Evolutionary conservation across 257 asterid genomes (phyloP).

Genomic region (Fraxinus pennsylvanica): DNA sequence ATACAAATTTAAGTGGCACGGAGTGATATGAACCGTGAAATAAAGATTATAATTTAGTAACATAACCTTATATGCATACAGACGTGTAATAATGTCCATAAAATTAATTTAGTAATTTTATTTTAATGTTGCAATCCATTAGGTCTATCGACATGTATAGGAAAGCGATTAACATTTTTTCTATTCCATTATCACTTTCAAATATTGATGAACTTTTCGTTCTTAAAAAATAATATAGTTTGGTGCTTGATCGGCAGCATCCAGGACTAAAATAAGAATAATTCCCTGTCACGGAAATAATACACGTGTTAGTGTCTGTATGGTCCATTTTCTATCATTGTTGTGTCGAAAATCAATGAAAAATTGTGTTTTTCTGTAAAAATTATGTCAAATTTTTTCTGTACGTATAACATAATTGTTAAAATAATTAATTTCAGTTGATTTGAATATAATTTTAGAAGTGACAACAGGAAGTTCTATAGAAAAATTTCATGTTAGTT

Average conservation of each 20-base stretch:
- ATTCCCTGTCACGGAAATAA: no score
- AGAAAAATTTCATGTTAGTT: background rate
- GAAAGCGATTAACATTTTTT: background rate
- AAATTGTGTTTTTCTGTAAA: no score
- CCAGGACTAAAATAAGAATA: background rate
- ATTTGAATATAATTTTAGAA: background rate
- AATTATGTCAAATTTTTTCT: no score
- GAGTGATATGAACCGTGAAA: no score
- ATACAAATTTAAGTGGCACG: no score
- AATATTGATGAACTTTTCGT: background rate
- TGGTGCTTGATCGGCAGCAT: slow-evolving; percentile 2
- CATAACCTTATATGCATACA: no score
- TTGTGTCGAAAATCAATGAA: no score
- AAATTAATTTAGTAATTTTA: no score
- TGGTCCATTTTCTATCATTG: no score
- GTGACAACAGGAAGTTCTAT: background rate
- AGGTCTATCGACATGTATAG: background rate
- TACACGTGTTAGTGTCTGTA: no score
- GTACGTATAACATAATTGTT: background rate
- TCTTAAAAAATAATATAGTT: background rate
- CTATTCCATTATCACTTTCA: background rate
- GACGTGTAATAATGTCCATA: background rate
- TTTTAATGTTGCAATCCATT: no score
- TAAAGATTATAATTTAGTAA: no score
- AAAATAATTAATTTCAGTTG: background rate